Conservation (phyloP, 805 yeast genomes). For the Lachancea kluyveri region DNA sequence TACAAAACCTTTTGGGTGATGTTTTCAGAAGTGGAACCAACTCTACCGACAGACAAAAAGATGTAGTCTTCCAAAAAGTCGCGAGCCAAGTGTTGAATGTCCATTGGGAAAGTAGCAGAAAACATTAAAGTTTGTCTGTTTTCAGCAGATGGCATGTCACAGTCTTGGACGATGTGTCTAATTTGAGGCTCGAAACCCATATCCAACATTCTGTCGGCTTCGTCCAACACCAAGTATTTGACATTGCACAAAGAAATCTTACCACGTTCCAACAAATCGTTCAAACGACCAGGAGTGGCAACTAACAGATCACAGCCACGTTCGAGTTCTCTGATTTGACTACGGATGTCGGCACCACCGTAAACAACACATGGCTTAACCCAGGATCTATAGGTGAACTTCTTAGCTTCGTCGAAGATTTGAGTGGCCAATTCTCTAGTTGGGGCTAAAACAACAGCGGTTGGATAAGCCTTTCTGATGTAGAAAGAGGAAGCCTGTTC, state of each 20-base stretch:
- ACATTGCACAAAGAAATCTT: constrained; percentile 82
- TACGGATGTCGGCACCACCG: constrained; percentile 95
- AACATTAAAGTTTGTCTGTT: constrained; percentile 97
- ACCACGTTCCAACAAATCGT: constrained; percentile 93
- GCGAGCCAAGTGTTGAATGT: constrained; percentile 93
- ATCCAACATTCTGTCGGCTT: constrained; percentile 99
- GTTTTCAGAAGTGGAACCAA: constrained; percentile 98
- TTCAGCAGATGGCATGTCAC: constrained; percentile 92
- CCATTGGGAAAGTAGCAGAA: constrained; percentile 98
- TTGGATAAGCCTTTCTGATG: constrained; percentile 82
- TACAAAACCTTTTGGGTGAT: constrained; percentile 89
- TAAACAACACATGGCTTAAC: constrained; percentile 92
- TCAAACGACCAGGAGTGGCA: constrained; percentile 99
- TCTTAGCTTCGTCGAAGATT: constrained; percentile 91
- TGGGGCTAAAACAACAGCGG: constrained; percentile 94
- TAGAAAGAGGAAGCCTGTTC: constrained; percentile 34
- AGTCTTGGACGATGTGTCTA: constrained; percentile 94
- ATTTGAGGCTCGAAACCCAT: constrained; percentile 99
- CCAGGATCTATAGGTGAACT: constrained; percentile 97
- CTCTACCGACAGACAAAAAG: constrained; percentile 96
- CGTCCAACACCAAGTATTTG: constrained; percentile 92
- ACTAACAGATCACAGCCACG: constrained; percentile 94
- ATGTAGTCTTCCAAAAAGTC: constrained; percentile 95
- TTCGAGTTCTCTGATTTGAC: constrained; percentile 81
- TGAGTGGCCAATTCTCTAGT: constrained; percentile 98